Conservation (phyloP, 805 yeast genomes). For the Monosporozyma yasuniensis region DNA sequence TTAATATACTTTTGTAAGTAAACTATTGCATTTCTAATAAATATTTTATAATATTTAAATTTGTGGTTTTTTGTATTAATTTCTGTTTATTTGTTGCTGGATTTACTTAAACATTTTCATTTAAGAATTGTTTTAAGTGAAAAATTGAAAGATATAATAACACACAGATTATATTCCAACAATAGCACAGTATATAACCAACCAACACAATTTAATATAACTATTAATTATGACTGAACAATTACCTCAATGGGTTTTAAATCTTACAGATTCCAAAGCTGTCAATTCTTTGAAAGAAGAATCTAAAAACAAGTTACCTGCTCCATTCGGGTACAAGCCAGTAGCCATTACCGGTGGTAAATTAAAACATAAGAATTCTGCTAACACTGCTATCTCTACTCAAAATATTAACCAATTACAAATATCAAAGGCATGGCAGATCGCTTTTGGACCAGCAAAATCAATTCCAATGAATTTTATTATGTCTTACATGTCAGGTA, state of each 20-base stretch:
- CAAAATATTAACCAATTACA: constrained; percentile 7
- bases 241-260: constrained; percentile 13
- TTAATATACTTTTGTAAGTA: neutral
- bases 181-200: no score
- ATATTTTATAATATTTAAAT: neutral
- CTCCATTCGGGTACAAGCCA: constrained; percentile 23
- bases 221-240: neutral
- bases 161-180: no score
- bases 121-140: neutral
- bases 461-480: constrained; percentile 80
- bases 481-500: constrained; percentile 91
- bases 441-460: constrained; percentile 76
- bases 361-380: constrained; percentile 1
- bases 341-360: neutral
- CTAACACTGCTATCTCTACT: neutral
- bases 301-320: constrained; percentile 11
- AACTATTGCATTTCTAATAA: neutral
- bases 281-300: neutral
- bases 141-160: neutral
- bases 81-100: no score
- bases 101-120: neutral
- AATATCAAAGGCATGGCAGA: constrained; percentile 72
- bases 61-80: neutral
- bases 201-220: neutral
- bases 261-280: constrained; percentile 8